Base-by-base conservation (phyloP, 805 yeast genomes). In the Yamadazyma insecticola region DNA sequence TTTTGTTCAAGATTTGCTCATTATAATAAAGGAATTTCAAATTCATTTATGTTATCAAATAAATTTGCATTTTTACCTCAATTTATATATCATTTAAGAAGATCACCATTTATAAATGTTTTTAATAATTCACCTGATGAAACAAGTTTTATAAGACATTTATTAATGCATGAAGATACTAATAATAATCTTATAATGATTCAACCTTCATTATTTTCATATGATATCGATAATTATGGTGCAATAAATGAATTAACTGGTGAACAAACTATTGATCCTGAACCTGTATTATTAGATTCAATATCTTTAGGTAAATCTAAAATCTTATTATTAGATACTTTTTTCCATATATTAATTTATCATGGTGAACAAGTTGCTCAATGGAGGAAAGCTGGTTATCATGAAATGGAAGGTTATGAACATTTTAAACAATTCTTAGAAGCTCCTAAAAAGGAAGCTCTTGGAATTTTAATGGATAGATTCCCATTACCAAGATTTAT, bases 121-220 rank as follows among this genome's bases (percentile, higher is more conserved):
- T 92, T 92, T 72, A 92, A 92, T 63, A 89, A 89, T 61, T 92
- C 98, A 5, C 98, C 98, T 2, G 99, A 92, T 67, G 99, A 92
- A 67, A 88, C 97, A 26, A 96, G 96, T 22, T 92, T 89, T 61
- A 87, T 90, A 63, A 79, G 97, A 57, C 98, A 92, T 58, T 81
- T 87, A 12, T 75, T 92, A 53, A 74, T 84, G 53, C 79, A 90
- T 43, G 97, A 92, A 53, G 97, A 92, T 55, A 83, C 90, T 25
- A 81, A 83, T 43, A 92, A 90, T 63, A 84, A 97, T 12, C 68
- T 92, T 54, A 85, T 89, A 41, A 92, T 92, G 97, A 90, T 92
- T 44, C 98, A 92, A 65, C 99, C 99, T 35, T 87, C 97, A 1
- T 74, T 92, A 57, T 82, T 79, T 3, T 60, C 79, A 9, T 79